Base-by-base conservation (phyloP, 148 eudicot species). In the Persicaria tinctoria region DNA sequence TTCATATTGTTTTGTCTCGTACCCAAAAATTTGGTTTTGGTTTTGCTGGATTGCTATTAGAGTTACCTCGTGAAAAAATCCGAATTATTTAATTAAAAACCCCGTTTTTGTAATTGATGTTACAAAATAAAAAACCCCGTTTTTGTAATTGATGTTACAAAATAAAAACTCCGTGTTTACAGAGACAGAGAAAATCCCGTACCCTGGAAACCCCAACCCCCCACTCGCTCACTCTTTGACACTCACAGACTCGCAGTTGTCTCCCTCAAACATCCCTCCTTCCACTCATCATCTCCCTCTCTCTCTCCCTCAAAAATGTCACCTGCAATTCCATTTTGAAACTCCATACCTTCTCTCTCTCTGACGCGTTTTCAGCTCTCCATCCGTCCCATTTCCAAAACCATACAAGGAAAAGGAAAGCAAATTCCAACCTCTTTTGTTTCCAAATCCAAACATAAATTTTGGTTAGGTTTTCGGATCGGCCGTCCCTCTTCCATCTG, bases 301-400 rank as follows among this genome's bases (percentile, higher is more conserved):
- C 70, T 64, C 27, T 17, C 70, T 32, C 62, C 20, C 17, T 51
- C 75, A 73, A 73, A 32, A 73, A 53, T 49, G 59, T 62, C 46
- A 74, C 77, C 77, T 78, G 80, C 63, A 69, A 69, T 66, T 54
- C 76, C 68, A 59, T 64, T 74, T 74, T 74, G 68, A 74, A 78
- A 53, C 63, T 79, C 56, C 57, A 75, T 75, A 75, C 64, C 62
- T 47, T 10, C 32, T 72, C 50, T 17, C 4, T 72, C 32, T 27
- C 38, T 66, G 70, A 53, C 6, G 57, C 13, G 13, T 53, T 53
- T 53, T 32, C 70, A 66, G 70, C 70, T 18, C 14, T 8, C 16
- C 23, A 45, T 17, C 12, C 27, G 6, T 44, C 49, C 17, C 47
- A 18, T 53, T 54, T 78, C 16, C 66, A 23, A 51, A 10, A 23